Evolutionary conservation across 2,329 filamentous ascomycete species (phyloP), one percentile per base, ranked within the genome.

Genomic region (Exophiala spinifera): DNA sequence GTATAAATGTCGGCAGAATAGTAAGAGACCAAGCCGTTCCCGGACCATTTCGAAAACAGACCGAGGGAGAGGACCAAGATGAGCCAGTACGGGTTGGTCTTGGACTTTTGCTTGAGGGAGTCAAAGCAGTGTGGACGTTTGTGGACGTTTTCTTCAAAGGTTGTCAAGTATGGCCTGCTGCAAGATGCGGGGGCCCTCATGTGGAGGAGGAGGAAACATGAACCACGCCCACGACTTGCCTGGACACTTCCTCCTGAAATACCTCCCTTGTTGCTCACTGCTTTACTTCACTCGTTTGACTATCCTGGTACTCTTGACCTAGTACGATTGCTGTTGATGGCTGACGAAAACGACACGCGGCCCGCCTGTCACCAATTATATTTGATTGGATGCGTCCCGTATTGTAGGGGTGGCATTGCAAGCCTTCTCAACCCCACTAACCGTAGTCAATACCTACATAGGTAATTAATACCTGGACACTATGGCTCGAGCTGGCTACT

Each of bases 71-170:
- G 66, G 19, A 78, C 69, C 51, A 84, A 80, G 44, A 80, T 64
- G 23, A 82, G 69, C 33, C 81, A 72, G 60, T 77, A 76, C 34
- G 79, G 74, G 65, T 83, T 84, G 36, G 78, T 80, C 20, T 72
- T 72, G 21, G 84, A 87, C 62, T n/a, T n/a, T n/a, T n/a, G n/a
- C n/a, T 72, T 74, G 63, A 87, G 63, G 62, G 87, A 84, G 66
- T 87, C 84, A 15, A 80, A 59, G 66, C 85, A 87, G 57, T n/a
- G n/a, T n/a, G n/a, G n/a, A n/a, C n/a, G n/a, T n/a, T n/a, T n/a
- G 72, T 70, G 44, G 77, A 80, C 55, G 72, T 70, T 49, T 68
- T 75, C 54, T 74, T 70, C 52, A 73, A 7, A 39, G 17, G 36
- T 39, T 39, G 36, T 39, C 14, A 19, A 39, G 14, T 2, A n/a